These are phyloP conservation scores for Trapa bicornis DNA, from an alignment of 345 rosid species.

Conservation along the genomic window DNA sequence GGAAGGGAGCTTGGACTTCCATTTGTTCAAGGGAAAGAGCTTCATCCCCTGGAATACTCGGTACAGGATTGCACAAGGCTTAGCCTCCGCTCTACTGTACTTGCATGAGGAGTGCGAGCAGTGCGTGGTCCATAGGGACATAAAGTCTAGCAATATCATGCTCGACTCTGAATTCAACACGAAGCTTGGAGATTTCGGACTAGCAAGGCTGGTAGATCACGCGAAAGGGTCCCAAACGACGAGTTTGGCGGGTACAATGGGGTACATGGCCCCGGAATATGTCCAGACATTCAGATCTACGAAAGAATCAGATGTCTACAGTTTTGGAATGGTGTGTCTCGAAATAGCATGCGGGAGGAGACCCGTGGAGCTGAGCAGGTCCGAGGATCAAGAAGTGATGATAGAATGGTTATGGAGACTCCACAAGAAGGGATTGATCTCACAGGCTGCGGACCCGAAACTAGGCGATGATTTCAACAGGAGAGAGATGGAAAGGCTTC, in stretches of 20 bases:
- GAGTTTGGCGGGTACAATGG: background rate
- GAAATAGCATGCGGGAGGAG: constrained; percentile 3
- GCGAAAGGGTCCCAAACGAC: constrained; percentile 4
- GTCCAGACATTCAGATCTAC: background rate
- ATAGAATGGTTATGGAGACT: constrained; percentile 1
- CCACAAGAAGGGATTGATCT: background rate
- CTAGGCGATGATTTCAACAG: too few species aligned
- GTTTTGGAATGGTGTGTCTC: background rate
- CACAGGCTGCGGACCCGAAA: constrained; percentile 4
- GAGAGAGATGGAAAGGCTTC: too few species aligned
- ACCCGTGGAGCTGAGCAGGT: background rate
- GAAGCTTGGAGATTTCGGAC: constrained; percentile 3
- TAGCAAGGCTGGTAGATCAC: constrained; percentile 4
- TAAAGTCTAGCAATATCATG: constrained; percentile 1
- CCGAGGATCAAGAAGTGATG: background rate
- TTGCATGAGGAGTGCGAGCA: too few species aligned
- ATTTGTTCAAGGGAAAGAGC: constrained; percentile 3
- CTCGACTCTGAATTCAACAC: constrained; percentile 2
- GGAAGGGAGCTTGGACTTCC: constrained; percentile 9
- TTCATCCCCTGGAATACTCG: constrained; percentile 1
- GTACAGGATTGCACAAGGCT: constrained; percentile 2
- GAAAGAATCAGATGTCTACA: constrained; percentile 1
- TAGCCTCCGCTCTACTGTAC: background rate
- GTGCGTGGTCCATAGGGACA: background rate
- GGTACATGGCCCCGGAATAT: constrained; percentile 3